Evolutionary conservation across 192 early-diverging fungal genomes (phyloP).

Genomic region (Entomortierella chlamydospora): DNA sequence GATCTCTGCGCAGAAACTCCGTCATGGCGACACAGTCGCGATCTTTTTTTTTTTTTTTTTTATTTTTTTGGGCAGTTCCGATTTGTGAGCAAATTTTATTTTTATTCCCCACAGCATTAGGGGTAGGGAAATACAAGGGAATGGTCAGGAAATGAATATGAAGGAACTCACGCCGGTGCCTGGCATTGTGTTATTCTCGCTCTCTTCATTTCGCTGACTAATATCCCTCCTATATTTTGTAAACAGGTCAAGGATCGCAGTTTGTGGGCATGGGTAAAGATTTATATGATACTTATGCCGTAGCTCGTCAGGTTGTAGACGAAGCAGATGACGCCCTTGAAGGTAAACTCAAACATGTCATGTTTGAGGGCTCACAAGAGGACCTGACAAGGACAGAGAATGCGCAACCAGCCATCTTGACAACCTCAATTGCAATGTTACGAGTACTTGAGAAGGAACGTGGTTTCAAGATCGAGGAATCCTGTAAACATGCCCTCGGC

Average conservation of each 20-base stretch:
- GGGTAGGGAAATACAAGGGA: too few relatives aligned
- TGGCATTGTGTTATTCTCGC: not conserved
- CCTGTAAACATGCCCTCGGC: conserved; percentile 86
- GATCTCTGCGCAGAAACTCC: not conserved
- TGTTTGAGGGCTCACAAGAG: conserved; percentile 88
- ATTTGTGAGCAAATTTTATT: conserved; percentile 10
- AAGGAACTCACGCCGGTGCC: too few relatives aligned
- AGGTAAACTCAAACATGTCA: conserved; percentile 74
- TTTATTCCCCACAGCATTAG: too few relatives aligned
- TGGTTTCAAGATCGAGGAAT: conserved; percentile 78
- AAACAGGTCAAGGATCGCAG: conserved; percentile 82
- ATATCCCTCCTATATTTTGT: not conserved
- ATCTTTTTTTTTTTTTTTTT: not conserved
- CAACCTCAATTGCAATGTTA: conserved; percentile 88
- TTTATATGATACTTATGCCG: conserved; percentile 78
- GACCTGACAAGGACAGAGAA: conserved; percentile 73
- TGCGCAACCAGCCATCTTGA: conserved; percentile 94
- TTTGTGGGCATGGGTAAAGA: conserved; percentile 95
- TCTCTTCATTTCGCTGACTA: not conserved
- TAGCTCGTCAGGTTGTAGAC: conserved; percentile 85
- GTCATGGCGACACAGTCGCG: not conserved
- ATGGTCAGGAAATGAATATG: too few relatives aligned
- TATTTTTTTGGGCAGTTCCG: not conserved
- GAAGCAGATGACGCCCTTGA: conserved; percentile 91
- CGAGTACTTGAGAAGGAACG: conserved; percentile 85